These are phyloP conservation scores for Salix udensis DNA, from an alignment of 345 rosid species.

Conservation along the genomic window DNA sequence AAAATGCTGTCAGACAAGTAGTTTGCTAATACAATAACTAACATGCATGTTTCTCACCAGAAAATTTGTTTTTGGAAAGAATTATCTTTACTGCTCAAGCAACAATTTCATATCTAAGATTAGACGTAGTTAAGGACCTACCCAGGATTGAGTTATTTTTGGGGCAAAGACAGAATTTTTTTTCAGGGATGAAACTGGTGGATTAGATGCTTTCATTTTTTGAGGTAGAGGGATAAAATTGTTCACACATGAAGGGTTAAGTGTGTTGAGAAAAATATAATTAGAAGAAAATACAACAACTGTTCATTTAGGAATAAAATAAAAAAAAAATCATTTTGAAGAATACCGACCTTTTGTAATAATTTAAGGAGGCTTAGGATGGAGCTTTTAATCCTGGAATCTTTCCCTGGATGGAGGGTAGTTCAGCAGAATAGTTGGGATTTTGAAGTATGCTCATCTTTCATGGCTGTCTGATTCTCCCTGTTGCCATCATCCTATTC, in stretches of 20 bases:
- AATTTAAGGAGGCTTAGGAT: not conserved
- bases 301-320: not conserved
- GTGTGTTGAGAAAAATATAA: not conserved
- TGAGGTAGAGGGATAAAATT: not conserved
- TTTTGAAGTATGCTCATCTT: not conserved
- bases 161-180: not conserved
- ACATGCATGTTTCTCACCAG: not conserved
- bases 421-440: not conserved
- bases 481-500: not conserved
- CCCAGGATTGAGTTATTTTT: not conserved
- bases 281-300: not conserved
- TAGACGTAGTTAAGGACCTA: not conserved
- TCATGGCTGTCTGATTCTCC: not conserved
- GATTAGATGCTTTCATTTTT: not conserved
- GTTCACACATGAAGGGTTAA: not conserved
- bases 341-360: not conserved
- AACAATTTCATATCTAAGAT: not conserved
- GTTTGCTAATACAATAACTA: not conserved
- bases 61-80: not conserved
- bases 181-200: not conserved
- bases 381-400: not conserved
- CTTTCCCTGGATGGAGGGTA: not conserved
- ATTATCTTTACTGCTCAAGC: not conserved
- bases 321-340: not conserved
- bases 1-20: not conserved